These are phyloP conservation scores for Craterostigma plantagineum DNA, from an alignment of 257 asterid genomes.

Conservation along the genomic window DNA sequence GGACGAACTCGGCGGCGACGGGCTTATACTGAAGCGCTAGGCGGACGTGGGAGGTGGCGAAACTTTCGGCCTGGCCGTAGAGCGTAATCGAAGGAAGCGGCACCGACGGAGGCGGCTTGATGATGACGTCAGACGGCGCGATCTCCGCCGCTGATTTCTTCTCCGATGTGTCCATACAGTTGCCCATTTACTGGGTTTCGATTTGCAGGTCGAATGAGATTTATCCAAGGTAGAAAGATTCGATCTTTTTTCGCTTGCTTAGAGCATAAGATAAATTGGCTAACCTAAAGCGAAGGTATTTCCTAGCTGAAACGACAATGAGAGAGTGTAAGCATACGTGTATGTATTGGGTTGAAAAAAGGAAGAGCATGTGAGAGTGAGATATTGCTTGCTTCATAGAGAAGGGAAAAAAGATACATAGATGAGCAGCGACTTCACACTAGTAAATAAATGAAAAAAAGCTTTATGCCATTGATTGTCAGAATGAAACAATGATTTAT, in stretches of 20 bases:
- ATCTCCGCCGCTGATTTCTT: constrained; percentile 62
- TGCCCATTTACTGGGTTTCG: constrained; percentile 69
- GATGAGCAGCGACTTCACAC: neutral
- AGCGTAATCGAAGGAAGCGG: constrained; percentile 43
- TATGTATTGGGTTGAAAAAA: constrained; percentile 7
- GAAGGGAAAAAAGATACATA: constrained; percentile 24
- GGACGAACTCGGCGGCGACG: constrained; percentile 38
- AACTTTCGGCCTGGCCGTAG: constrained; percentile 49
- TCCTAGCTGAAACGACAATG: neutral
- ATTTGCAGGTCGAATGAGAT: neutral
- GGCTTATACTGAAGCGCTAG: constrained; percentile 79
- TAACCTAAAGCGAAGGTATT: neutral
- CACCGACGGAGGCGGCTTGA: too few relatives aligned
- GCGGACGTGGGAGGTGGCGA: constrained; percentile 61
- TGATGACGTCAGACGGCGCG: constrained; percentile 42
- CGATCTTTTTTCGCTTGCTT: neutral
- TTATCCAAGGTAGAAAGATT: too few relatives aligned
- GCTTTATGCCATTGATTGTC: too few relatives aligned
- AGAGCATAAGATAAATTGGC: neutral
- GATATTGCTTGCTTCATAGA: constrained; percentile 25
- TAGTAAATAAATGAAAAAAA: too few relatives aligned
- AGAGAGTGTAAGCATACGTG: constrained; percentile 2
- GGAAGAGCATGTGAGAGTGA: too few relatives aligned
- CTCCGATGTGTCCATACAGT: constrained; percentile 25
- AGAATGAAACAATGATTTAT: too few relatives aligned